Conservation (phyloP, 139 green algal genomes). For the Bryopsis sp. region DNA sequence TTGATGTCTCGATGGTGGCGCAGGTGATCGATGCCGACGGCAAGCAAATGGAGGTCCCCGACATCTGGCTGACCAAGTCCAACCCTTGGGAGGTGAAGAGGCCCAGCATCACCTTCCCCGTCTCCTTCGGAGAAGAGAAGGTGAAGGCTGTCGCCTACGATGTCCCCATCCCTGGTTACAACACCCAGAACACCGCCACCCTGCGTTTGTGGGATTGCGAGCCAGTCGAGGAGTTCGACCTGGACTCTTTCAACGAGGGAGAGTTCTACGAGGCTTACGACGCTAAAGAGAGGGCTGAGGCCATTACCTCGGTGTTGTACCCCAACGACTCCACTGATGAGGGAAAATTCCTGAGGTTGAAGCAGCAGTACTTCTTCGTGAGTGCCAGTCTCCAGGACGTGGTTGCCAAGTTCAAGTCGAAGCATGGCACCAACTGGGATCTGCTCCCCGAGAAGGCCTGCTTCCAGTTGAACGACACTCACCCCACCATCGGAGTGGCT, state of each 20-base stretch:
- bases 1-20: background rate
- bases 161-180: conserved; percentile 92
- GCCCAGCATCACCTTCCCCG: conserved; percentile 2
- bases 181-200: conserved; percentile 86
- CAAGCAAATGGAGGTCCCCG: conserved; percentile 82
- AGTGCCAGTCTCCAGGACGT: conserved; percentile 85
- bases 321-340: conserved; percentile 93
- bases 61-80: conserved; percentile 91
- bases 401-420: conserved; percentile 53
- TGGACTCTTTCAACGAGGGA: conserved; percentile 77
- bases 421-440: conserved; percentile 51
- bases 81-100: conserved; percentile 73
- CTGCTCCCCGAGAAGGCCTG: conserved; percentile 79
- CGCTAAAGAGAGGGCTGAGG: conserved; percentile 72
- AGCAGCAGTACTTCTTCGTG: conserved; percentile 99
- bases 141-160: conserved; percentile 83
- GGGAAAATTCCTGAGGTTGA: conserved; percentile 96
- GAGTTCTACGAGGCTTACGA: conserved; percentile 77
- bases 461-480: conserved; percentile 98
- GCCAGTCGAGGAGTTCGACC: conserved; percentile 88
- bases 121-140: conserved; percentile 20
- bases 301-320: conserved; percentile 95
- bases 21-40: conserved; percentile 20
- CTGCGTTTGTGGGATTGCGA: conserved; percentile 93
- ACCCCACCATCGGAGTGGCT: conserved; percentile 87